phyloP scores from a whole-genome alignment of 2,329 filamentous ascomycete species.

The Colletotrichum viniferum region DNA sequence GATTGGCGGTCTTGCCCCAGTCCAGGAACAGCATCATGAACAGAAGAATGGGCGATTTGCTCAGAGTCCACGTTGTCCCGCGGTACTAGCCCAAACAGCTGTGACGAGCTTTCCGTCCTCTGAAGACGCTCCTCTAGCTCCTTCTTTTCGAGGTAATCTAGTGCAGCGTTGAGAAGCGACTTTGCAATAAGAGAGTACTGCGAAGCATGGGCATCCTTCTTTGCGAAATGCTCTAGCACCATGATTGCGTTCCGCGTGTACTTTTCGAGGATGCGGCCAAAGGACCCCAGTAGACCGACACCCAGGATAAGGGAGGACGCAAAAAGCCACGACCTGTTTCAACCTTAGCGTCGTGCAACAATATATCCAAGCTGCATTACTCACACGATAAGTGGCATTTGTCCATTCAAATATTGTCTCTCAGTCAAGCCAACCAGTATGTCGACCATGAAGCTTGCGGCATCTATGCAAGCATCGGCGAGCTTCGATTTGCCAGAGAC shows the following conservation, averaged over 20 bases:
- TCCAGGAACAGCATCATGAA: constrained; percentile 12
- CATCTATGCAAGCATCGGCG: constrained; percentile 60
- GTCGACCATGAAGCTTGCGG: constrained; percentile 58
- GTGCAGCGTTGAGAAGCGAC: constrained; percentile 49
- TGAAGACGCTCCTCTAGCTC: constrained; percentile 51
- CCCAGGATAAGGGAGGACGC: constrained; percentile 57
- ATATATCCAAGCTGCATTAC: constrained; percentile 24
- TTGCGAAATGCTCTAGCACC: constrained; percentile 53
- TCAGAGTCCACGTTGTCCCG: constrained; percentile 24
- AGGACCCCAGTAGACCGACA: constrained; percentile 54
- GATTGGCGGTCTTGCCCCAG: background rate
- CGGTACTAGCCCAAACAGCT: constrained; percentile 55
- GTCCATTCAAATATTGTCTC: constrained; percentile 43
- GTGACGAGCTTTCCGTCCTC: constrained; percentile 55
- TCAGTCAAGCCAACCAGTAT: constrained; percentile 49
- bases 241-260: constrained; percentile 51
- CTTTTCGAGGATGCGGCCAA: constrained; percentile 57
- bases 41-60: background rate
- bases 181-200: constrained; percentile 60
- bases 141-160: constrained; percentile 51
- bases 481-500: constrained; percentile 52
- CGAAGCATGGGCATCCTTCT: constrained; percentile 52
- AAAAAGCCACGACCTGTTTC: constrained; percentile 55
- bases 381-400: constrained; percentile 55
- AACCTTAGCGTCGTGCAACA: background rate